These are phyloP conservation scores for Chondrus crispus DNA, from an alignment of 23 red algal species.

Conservation along the genomic window DNA sequence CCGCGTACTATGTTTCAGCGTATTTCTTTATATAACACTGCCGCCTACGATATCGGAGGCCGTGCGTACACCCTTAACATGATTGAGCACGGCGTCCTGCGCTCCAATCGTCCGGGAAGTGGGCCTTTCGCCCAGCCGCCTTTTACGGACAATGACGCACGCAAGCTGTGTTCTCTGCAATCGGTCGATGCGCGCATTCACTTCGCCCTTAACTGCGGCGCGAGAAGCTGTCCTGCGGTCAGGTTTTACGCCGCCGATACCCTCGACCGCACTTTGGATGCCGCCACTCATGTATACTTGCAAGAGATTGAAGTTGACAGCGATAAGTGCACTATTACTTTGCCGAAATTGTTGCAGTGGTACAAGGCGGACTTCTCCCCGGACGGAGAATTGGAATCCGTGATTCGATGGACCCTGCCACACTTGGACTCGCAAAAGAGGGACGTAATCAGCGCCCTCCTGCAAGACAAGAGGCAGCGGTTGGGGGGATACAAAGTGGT, in stretches of 20 bases:
- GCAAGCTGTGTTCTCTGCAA: conserved; percentile 3
- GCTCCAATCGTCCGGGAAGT: conserved; percentile 60
- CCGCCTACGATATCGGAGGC: conserved; percentile 83
- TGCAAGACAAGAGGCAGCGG: conserved; percentile 13
- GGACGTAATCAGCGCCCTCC: background rate
- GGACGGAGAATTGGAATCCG: background rate
- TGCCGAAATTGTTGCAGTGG: conserved; percentile 85
- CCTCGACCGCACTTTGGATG: conserved; percentile 61
- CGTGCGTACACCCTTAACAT: conserved; percentile 75
- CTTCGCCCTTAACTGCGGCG: conserved; percentile 94
- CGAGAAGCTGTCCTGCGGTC: conserved; percentile 77
- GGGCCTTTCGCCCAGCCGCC: conserved; percentile 66
- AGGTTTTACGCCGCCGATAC: conserved; percentile 65
- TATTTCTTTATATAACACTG: conserved; percentile 61
- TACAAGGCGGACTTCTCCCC: conserved; percentile 68
- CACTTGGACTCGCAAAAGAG: conserved; percentile 20
- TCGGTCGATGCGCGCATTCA: conserved; percentile 76
- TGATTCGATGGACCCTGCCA: conserved; percentile 48
- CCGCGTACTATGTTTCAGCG: conserved; percentile 50
- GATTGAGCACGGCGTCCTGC: conserved; percentile 86
- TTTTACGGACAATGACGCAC: conserved; percentile 55
- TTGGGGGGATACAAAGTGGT: conserved; percentile 6
- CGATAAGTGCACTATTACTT: conserved; percentile 9
- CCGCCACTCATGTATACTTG: conserved; percentile 49
- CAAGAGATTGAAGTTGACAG: conserved; percentile 43